These are phyloP conservation scores for Aspergillus thermomutatus DNA, from an alignment of 2,329 filamentous ascomycete species.

Conservation along the genomic window DNA sequence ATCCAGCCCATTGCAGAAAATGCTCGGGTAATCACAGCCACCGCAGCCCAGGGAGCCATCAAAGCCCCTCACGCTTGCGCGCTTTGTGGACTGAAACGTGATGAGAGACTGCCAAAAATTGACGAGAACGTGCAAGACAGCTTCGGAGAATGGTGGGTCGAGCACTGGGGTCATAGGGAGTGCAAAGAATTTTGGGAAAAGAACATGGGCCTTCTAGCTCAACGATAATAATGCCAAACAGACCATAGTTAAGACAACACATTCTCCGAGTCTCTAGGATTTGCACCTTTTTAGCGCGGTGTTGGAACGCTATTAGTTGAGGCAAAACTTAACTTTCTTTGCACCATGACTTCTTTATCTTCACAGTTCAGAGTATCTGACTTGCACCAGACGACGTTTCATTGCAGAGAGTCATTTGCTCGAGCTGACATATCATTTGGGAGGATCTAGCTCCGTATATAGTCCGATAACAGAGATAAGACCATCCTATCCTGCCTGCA, in stretches of 20 bases:
- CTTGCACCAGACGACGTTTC: too few species aligned
- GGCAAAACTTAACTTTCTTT: background rate
- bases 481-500: background rate
- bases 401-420: background rate
- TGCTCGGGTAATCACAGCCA: constrained; percentile 65
- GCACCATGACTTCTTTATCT: background rate
- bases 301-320: background rate
- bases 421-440: background rate
- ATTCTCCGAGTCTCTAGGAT: background rate
- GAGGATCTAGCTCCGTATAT: background rate
- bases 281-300: background rate
- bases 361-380: background rate
- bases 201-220: constrained; percentile 67
- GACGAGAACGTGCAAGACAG: constrained; percentile 79
- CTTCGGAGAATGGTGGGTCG: constrained; percentile 95
- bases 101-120: constrained; percentile 74
- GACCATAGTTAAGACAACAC: background rate
- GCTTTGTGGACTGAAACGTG: constrained; percentile 81
- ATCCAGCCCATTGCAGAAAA: constrained; percentile 70
- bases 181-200: constrained; percentile 85
- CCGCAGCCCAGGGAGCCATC: constrained; percentile 61
- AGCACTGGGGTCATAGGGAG: constrained; percentile 76
- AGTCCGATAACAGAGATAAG: background rate
- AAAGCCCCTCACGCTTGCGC: constrained; percentile 74
- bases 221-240: constrained; percentile 49